phyloP scores from a whole-genome alignment of 371 early-diverging fungal species.

The Dinochytrium kinnereticum region DNA sequence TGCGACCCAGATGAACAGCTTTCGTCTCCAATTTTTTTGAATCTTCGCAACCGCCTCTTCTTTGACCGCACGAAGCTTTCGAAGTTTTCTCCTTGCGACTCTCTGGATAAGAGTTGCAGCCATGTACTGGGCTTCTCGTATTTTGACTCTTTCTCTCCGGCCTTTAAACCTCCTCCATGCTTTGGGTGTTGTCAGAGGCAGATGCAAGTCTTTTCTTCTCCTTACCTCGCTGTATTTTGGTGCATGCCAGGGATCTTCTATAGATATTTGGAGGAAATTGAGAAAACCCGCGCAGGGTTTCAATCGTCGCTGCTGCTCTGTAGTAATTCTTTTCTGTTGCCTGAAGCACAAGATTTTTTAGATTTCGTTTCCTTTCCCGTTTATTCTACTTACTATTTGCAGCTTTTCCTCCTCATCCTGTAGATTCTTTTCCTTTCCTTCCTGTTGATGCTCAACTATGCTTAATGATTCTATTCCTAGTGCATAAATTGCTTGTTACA shows the following conservation, averaged over 20 bases:
- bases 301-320: slow-evolving; percentile 36
- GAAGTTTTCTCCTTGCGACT: slow-evolving; percentile 52
- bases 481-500: too few species aligned
- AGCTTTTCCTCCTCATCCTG: slow-evolving; percentile 55
- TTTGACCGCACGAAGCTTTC: slow-evolving; percentile 44
- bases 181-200: too few species aligned
- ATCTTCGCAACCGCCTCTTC: slow-evolving; percentile 54
- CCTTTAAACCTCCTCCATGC: slow-evolving; percentile 54
- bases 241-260: slow-evolving; percentile 54
- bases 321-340: slow-evolving; percentile 54
- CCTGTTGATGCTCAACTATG: slow-evolving; percentile 31
- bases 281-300: slow-evolving; percentile 52
- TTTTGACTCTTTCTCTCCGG: slow-evolving; percentile 39
- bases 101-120: slow-evolving; percentile 59
- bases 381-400: slow-evolving; percentile 34
- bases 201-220: too few species aligned
- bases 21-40: slow-evolving; percentile 55
- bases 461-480: slow-evolving; percentile 12
- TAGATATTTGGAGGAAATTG: slow-evolving; percentile 61
- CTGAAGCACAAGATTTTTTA: too few species aligned
- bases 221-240: slow-evolving; percentile 54
- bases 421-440: slow-evolving; percentile 25
- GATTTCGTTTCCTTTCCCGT: too few species aligned
- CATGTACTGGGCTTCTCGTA: slow-evolving; percentile 47
- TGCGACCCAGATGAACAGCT: slow-evolving; percentile 52